Base-by-base conservation (phyloP, 1,139 yeast species). In the Wickerhamomyces sp. region DNA sequence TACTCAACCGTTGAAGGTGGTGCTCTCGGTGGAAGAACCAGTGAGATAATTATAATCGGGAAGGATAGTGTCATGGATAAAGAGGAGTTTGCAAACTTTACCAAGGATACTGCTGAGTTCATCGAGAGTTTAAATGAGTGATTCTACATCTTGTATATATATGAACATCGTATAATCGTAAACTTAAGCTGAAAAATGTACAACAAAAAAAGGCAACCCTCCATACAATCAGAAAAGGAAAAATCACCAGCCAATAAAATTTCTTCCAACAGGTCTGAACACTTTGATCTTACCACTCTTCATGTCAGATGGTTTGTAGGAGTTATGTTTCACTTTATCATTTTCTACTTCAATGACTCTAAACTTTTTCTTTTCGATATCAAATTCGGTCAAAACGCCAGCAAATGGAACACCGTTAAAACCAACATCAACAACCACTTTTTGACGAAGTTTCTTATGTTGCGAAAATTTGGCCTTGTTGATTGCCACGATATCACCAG, bases 401-500 rank as follows among this genome's bases (percentile, higher is more conserved):
- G 68, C 64, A 49, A 70, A 69, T 6, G 77, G 75, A n/a, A 54
- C 57, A 4, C 66, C 64, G 5, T 63, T 66, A 44, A 62, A 55
- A 23, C 91, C 90, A 13, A 79, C 75, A 14, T 75, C 77, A 23
- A 60, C 51, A 4, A 62, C 47, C 40, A 69, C 64, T 56, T 75
- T 76, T 54, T 69, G 76, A 48, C 73, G 78, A 37, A 79, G 59
- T 45, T 82, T 76, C 60, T 82, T 83, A 56, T 83, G 88, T 9
- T 82, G 78, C 48, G 77, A 80, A 66, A 91, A 90, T 50, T 76
- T 76, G 10, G 90, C 96, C 48, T 80, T 79, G 56, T 83, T 78
- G 53, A 89, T 76, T 50, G 89, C 84, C 41, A 89, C 67, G 15
- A 93, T 72, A 62, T 93, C 98, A 47, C 99, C 99, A 0, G 94